Base-by-base conservation (phyloP, 2,329 filamentous ascomycete species). In the Macrophomina pseudophaseolina region DNA sequence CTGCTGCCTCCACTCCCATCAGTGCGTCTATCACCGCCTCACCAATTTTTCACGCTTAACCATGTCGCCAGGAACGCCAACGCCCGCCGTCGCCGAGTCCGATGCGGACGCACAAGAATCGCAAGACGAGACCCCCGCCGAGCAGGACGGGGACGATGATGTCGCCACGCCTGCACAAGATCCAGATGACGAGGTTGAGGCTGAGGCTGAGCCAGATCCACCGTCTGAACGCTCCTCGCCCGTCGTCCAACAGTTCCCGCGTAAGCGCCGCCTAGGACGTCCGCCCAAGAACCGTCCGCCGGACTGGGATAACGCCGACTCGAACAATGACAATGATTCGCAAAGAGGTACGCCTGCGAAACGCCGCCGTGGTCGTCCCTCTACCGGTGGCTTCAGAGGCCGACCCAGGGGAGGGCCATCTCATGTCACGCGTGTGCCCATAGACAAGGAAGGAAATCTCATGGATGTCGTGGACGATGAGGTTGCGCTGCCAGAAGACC, bases 361-460 rank as follows among this genome's bases (percentile, higher is more conserved):
- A 71, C 80, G 84, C 68, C 80, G 81, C 69, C 76, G 83, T 69
- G 83, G 84, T 28, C 76, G 84, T 23, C 84, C 83, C 11, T 79
- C 82, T 35, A 80, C 80, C 40, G 77, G 83, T 65, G 88, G 88
- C 23, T 81, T 92, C 68, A 93, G 93, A 88, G 87, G 92, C 82
- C 78, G 92, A 80, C 72, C 90, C 81, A 89, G 91, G 66, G 90
- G 89, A 46, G 87, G 89, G 4, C 87, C 89, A 14, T 89, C 90
- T 46, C 92, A 94, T 74, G 89, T 92, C 58, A 92, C 90, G 1
- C 88, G 93, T 74, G 91, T 97, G 68, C 89, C 93, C 5, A 90
- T 97, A 68, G 95, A 98, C 79, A 96, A 96, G 74, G 93, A 97
- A 73, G 95, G 95, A 62, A 97, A 93, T 67, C 89, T 93, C 80